Conservation (phyloP, 2,329 filamentous ascomycete species). For the Fusarium illudens region DNA sequence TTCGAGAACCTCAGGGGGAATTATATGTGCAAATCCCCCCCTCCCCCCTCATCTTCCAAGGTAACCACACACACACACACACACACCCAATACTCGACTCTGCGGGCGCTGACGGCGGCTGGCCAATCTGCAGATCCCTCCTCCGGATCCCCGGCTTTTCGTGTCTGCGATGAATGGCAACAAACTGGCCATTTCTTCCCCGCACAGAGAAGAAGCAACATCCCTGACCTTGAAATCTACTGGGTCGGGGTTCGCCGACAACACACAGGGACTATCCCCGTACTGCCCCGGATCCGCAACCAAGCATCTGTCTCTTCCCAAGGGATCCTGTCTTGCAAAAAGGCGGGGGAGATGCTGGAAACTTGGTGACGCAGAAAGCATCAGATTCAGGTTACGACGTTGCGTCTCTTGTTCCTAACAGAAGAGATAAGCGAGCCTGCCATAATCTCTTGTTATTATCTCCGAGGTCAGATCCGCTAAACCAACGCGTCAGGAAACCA, state of each 20-base stretch:
- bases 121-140: not conserved
- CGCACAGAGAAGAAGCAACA: not conserved
- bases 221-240: not conserved
- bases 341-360: not conserved
- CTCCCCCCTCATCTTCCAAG: not conserved
- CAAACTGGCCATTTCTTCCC: constrained; percentile 3
- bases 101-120: not conserved
- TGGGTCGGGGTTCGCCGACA: constrained; percentile 5
- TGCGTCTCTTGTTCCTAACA: not conserved
- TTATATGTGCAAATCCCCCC: not conserved
- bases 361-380: not conserved
- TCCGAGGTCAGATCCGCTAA: not conserved
- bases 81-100: not conserved
- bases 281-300: constrained; percentile 6
- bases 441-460: not conserved
- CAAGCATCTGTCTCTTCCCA: not conserved
- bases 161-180: not conserved
- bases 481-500: not conserved
- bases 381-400: not conserved
- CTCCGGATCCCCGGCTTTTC: not conserved
- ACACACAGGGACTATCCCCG: not conserved
- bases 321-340: not conserved
- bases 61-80: too few relatives aligned
- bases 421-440: constrained; percentile 1
- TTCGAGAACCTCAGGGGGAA: not conserved